These are phyloP conservation scores for Cyclostephanos tholiformis DNA, from an alignment of 108 stramenopile genomes.

Conservation along the genomic window DNA sequence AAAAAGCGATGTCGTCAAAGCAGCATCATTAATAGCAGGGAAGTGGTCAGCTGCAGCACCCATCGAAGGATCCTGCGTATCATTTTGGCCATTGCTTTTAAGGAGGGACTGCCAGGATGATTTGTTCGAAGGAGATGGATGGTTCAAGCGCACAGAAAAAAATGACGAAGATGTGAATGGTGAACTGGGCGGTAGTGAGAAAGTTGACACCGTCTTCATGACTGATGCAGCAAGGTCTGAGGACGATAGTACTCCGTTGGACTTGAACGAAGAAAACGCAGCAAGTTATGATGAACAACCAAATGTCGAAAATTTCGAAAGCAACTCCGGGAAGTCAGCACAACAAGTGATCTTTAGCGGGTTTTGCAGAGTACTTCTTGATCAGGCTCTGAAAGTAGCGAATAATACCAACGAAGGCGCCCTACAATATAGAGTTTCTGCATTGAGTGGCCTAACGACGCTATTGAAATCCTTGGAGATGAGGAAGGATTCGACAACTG, in stretches of 20 bases:
- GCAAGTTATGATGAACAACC: slow-evolving; percentile 27
- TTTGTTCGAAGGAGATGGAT: slow-evolving; percentile 60
- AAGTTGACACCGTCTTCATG: slow-evolving; percentile 8
- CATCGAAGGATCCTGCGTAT: slow-evolving; percentile 13
- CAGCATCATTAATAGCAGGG: slow-evolving; percentile 39
- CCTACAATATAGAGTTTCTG: slow-evolving; percentile 66
- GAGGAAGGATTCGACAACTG: slow-evolving; percentile 12
- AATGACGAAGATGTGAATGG: slow-evolving; percentile 2
- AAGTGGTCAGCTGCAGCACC: slow-evolving; percentile 41
- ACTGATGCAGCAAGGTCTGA: slow-evolving; percentile 14
- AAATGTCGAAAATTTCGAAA: neutral
- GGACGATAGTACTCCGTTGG: slow-evolving; percentile 33
- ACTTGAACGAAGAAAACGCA: slow-evolving; percentile 38
- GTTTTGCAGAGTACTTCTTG: slow-evolving; percentile 62
- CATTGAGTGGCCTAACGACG: slow-evolving; percentile 46
- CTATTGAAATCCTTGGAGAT: slow-evolving; percentile 50
- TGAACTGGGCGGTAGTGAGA: slow-evolving; percentile 30
- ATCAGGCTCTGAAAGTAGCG: slow-evolving; percentile 52
- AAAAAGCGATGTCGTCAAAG: slow-evolving; percentile 61
- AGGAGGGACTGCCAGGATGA: slow-evolving; percentile 36
- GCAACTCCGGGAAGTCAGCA: slow-evolving; percentile 1
- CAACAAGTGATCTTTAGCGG: slow-evolving; percentile 51
- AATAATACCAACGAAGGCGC: slow-evolving; percentile 48
- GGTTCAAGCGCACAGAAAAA: slow-evolving; percentile 49
- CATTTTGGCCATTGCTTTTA: slow-evolving; percentile 44